Evolutionary conservation across 177 flowering plant genomes (phyloP), one percentile per base, ranked within the genome.

Genomic region (Tripterygium wilfordii): DNA sequence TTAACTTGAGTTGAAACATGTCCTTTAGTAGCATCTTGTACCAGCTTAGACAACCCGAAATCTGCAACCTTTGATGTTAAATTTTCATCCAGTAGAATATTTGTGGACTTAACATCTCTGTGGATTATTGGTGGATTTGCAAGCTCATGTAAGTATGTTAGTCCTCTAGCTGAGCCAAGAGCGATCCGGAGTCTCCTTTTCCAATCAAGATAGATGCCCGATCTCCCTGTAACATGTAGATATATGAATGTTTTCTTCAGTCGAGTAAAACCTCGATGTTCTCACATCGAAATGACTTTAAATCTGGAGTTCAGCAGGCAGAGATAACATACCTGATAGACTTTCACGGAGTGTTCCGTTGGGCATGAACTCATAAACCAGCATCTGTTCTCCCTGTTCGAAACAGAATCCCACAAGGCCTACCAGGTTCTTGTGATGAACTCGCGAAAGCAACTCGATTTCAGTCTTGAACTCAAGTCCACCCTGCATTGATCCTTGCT

Each of bases 11-110:
- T 85, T 4, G 95, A 77, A 27, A 85, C 83, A 48, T 85, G 88
- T 8, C 80, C 85, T 39, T 79, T 80, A 27, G 47, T 59, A 36
- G 52, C 57, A 58, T 85, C 87, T 19, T 72, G 48, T 28, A 83
- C 80, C n/a, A 86, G 73, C 67, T 79, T 83, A n/a, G 88, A 78
- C 58, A 86, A 61, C 55, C 95, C 90, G 64, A 86, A 86, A 72
- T 86, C 95, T 30, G 90, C 80, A 59, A 86, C 95, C 43, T 83
- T 83, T 33, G 95, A 85, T 8, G 58, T 72, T 25, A 86, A 61
- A 49, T 54, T 70, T 57, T 77, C 87, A 60, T 85, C 95, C 58
- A 85, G 32, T 18, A 85, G 60, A 42, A 85, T 85, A 60, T 85
- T 85, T 45, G 80, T 68, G 25, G 95, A 67, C 60, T 85, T 85